phyloP scores from a whole-genome alignment of 2,329 filamentous ascomycete genomes.

The Arthrobotrys sphaeroides region DNA sequence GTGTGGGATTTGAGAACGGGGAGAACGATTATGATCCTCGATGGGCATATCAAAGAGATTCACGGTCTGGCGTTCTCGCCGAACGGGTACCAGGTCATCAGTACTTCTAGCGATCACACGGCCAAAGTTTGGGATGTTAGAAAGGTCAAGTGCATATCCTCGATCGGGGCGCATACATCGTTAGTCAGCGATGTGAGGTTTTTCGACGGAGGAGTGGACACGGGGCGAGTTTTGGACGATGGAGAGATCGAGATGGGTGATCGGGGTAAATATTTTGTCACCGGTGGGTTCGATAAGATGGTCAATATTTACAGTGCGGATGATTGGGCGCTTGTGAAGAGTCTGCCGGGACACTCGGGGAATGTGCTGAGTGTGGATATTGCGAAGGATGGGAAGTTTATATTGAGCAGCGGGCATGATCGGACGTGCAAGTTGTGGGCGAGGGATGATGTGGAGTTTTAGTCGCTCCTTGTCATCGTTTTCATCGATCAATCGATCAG shows the following conservation, averaged over 20 bases:
- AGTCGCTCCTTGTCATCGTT: neutral
- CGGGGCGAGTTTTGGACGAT: conserved; percentile 64
- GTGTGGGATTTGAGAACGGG: conserved; percentile 96
- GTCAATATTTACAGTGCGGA: conserved; percentile 96
- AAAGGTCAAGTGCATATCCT: conserved; percentile 82
- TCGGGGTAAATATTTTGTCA: conserved; percentile 86
- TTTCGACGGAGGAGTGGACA: conserved; percentile 74
- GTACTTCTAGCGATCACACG: conserved; percentile 91
- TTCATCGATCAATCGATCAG: neutral
- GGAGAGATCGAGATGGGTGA: conserved; percentile 76
- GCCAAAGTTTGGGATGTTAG: conserved; percentile 98
- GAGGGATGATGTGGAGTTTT: conserved; percentile 74
- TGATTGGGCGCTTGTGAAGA: conserved; percentile 91
- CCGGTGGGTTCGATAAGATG: conserved; percentile 89
- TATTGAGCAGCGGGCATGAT: conserved; percentile 93
- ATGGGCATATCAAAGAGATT: conserved; percentile 92
- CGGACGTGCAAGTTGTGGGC: conserved; percentile 97
- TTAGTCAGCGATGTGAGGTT: conserved; percentile 92
- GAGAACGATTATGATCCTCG: conserved; percentile 92
- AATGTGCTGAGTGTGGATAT: conserved; percentile 92
- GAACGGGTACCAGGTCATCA: conserved; percentile 91
- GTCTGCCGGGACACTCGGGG: conserved; percentile 86
- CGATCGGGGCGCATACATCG: conserved; percentile 88
- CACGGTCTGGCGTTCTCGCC: conserved; percentile 91
- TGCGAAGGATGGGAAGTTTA: conserved; percentile 85